These are phyloP conservation scores for Pisolithus albus DNA, from an alignment of 768 basidiomycete species.

Conservation along the genomic window DNA sequence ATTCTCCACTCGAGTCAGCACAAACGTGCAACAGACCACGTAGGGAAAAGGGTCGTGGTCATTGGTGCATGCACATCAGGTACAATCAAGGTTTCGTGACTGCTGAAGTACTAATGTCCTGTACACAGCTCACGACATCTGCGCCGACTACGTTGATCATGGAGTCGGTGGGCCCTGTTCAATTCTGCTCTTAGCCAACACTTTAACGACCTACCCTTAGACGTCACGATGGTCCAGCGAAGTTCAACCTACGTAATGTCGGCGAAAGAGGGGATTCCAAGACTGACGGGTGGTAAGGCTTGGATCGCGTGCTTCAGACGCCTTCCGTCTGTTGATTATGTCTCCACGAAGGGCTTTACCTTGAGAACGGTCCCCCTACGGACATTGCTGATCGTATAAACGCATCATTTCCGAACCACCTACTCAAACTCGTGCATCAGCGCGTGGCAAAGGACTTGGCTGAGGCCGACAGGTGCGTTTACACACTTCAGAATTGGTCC, in stretches of 20 bases:
- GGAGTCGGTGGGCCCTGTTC: slow-evolving; percentile 25
- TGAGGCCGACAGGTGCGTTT: slow-evolving; percentile 41
- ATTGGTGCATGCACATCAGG: slow-evolving; percentile 63
- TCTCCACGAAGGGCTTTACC: slow-evolving; percentile 24
- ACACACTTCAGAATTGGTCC: not conserved
- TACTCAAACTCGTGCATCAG: slow-evolving; percentile 23
- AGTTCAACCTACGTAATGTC: slow-evolving; percentile 43
- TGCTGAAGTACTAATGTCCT: slow-evolving; percentile 11
- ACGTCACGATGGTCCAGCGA: slow-evolving; percentile 56
- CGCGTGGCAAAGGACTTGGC: slow-evolving; percentile 35
- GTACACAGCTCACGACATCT: slow-evolving; percentile 38
- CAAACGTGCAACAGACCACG: slow-evolving; percentile 40
- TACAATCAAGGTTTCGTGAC: slow-evolving; percentile 8
- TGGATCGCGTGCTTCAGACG: not conserved
- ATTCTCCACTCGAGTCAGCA: slow-evolving; percentile 47
- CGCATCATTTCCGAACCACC: slow-evolving; percentile 33
- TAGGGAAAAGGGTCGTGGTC: slow-evolving; percentile 61
- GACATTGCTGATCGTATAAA: slow-evolving; percentile 45
- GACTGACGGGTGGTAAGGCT: slow-evolving; percentile 14
- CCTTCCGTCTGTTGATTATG: not conserved
- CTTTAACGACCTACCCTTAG: slow-evolving; percentile 18
- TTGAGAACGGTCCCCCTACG: slow-evolving; percentile 35
- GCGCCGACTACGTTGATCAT: slow-evolving; percentile 35
- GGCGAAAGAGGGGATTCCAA: slow-evolving; percentile 31
- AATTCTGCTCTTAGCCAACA: not conserved